phyloP scores from a whole-genome alignment of 176 grass and related monocot genomes.

The Musa schizocarpa region DNA sequence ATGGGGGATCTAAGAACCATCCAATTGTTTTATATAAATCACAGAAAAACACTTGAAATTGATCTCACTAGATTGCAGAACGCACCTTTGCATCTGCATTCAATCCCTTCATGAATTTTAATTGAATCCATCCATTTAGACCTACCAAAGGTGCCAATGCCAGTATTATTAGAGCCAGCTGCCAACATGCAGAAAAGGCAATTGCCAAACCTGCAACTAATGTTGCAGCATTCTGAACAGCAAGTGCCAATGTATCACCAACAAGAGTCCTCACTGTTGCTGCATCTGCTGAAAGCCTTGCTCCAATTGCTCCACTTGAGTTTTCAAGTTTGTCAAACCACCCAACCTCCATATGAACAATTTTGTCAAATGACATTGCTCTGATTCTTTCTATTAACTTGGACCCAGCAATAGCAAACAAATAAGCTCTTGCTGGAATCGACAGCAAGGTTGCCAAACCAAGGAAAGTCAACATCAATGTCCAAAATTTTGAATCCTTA shows the following conservation, averaged over 20 bases:
- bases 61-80: background rate
- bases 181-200: slow-evolving; percentile 12
- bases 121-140: slow-evolving; percentile 16
- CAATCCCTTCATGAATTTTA: slow-evolving; percentile 19
- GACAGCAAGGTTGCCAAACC: slow-evolving; percentile 8
- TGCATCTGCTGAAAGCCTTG: slow-evolving; percentile 14
- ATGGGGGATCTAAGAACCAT: too few relatives aligned
- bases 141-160: slow-evolving; percentile 10
- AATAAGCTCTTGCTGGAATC: slow-evolving; percentile 14
- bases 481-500: slow-evolving; percentile 29
- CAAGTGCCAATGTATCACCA: slow-evolving; percentile 7
- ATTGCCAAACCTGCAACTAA: slow-evolving; percentile 14
- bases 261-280: slow-evolving; percentile 12
- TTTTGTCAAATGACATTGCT: slow-evolving; percentile 11
- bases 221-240: slow-evolving; percentile 10
- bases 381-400: slow-evolving; percentile 17
- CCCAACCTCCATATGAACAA: slow-evolving; percentile 13
- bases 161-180: slow-evolving; percentile 9
- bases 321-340: slow-evolving; percentile 19
- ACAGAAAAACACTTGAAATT: background rate
- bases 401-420: slow-evolving; percentile 18
- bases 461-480: slow-evolving; percentile 13
- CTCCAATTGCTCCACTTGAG: slow-evolving; percentile 10
- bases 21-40: too few relatives aligned
- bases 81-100: slow-evolving; percentile 8